Evolutionary conservation across 352 stramenopile genomes (phyloP), one percentile per base, ranked within the genome.

Genomic region (Elongisporangium senticosum): DNA sequence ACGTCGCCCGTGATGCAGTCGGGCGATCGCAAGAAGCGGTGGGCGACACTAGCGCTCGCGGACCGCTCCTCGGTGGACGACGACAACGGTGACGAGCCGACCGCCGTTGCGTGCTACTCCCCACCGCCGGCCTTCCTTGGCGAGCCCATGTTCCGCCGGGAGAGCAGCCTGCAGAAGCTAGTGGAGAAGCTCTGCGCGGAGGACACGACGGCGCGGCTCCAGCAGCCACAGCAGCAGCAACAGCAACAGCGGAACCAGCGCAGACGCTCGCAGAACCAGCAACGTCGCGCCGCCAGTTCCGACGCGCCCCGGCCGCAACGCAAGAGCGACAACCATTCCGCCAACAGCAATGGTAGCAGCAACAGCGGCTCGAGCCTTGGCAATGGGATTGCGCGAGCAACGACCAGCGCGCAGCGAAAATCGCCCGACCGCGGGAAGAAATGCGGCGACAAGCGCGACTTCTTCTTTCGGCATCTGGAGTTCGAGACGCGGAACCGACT

Each of bases 381-480:
- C 13, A 64, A 43, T 14, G 55, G 58, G n/a, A 51, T 55, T n/a
- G 22, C 39, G 23, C 47, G 40, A 22, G 17, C 68, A 1, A 67
- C 65, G 8, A 57, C 57, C 39, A 28, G 57, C n/a, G 47, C 51
- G 13, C n/a, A 23, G 15, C 50, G 21, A 14, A 21, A 23, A 17
- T 11, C 55, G n/a, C 49, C 39, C 14, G n/a, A 49, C 15, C 55
- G 63, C n/a, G 28, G 59, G 47, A 53, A 67, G 33, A 90, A 90
- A 53, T 89, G 81, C 60, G 80, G 79, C 10, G 83, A 93, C 67
- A 93, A 93, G 63, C 79, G 84, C 37, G 81, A 91, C 55, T 93
- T 91, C 59, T 89, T 93, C 60, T 93, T 93, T 54, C 75, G 84
- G 2, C 87, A 89, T 33, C 62, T 93, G 49, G 64, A 86, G 7